A percentile compares a stretch with the other conserved stretches of the same genome.
phyloP scores from a whole-genome alignment of 345 rosid genomes.

The Triadica sebifera region DNA sequence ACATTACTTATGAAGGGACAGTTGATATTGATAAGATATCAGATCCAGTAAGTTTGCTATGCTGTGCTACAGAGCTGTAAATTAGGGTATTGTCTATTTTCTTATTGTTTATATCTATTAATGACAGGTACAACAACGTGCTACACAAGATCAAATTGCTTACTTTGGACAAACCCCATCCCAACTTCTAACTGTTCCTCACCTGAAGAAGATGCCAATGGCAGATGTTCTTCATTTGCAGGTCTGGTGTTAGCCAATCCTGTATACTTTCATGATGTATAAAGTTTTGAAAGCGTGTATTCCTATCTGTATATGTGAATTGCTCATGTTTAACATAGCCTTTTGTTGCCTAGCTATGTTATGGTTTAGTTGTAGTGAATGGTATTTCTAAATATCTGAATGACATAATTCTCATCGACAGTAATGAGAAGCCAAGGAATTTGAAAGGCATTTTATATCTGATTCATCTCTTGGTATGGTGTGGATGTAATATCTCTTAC shows the following conservation, averaged over 20 bases:
- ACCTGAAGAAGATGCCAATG: constrained; percentile 74
- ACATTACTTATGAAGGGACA: constrained; percentile 94
- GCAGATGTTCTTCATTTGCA: constrained; percentile 86
- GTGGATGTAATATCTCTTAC: background rate
- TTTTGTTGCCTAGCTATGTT: background rate
- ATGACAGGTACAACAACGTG: constrained; percentile 80
- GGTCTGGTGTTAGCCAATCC: constrained; percentile 39
- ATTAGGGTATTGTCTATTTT: constrained; percentile 13
- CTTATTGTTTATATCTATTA: constrained; percentile 19
- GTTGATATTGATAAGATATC: constrained; percentile 86
- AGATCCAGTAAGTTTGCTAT: constrained; percentile 64
- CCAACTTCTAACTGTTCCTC: constrained; percentile 85
- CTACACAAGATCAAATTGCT: constrained; percentile 97
- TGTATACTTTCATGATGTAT: background rate
- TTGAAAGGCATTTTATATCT: background rate
- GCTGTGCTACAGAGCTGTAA: constrained; percentile 12
- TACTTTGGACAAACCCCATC: constrained; percentile 99
- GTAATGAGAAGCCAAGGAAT: constrained; percentile 1
- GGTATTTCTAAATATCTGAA: background rate
- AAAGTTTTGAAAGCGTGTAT: background rate
- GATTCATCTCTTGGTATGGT: background rate
- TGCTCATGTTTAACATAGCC: background rate
- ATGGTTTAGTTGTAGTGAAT: background rate
- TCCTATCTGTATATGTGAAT: background rate
- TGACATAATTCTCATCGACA: background rate